Evolutionary conservation across 768 basidiomycete genomes (phyloP).

Genomic region (Glaciozyma martinii): DNA sequence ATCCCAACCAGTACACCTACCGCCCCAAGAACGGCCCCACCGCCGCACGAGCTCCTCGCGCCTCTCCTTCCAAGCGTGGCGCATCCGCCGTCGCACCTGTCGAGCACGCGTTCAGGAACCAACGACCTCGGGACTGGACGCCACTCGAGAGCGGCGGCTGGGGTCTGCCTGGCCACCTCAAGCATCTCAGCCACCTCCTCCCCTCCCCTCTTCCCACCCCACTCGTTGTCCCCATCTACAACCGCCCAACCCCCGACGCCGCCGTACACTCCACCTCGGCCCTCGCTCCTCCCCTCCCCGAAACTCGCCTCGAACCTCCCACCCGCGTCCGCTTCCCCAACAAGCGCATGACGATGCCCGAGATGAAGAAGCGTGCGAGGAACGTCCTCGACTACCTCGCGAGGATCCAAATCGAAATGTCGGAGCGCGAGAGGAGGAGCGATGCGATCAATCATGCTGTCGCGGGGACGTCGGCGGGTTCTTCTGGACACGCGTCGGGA

Average conservation of each 20-base stretch:
- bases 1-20: constrained; percentile 49
- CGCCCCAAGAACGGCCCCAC: constrained; percentile 36
- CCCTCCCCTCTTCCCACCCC: constrained; percentile 67
- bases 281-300: constrained; percentile 63
- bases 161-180: constrained; percentile 86
- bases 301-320: constrained; percentile 46
- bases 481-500: not conserved
- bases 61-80: constrained; percentile 24
- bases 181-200: constrained; percentile 73
- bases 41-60: constrained; percentile 2
- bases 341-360: constrained; percentile 89
- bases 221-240: constrained; percentile 53
- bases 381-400: constrained; percentile 90
- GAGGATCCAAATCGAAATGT: constrained; percentile 44
- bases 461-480: not conserved
- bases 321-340: constrained; percentile 81
- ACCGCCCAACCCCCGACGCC: constrained; percentile 4
- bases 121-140: not conserved
- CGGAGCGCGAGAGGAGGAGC: constrained; percentile 5
- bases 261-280: constrained; percentile 40
- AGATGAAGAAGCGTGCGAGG: constrained; percentile 92
- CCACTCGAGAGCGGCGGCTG: constrained; percentile 42
- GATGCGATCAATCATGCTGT: not conserved
- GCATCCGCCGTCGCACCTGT: constrained; percentile 13
- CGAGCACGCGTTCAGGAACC: constrained; percentile 16